Evolutionary conservation across 768 basidiomycete genomes (phyloP).

Genomic region (Myochromella boudieri): DNA sequence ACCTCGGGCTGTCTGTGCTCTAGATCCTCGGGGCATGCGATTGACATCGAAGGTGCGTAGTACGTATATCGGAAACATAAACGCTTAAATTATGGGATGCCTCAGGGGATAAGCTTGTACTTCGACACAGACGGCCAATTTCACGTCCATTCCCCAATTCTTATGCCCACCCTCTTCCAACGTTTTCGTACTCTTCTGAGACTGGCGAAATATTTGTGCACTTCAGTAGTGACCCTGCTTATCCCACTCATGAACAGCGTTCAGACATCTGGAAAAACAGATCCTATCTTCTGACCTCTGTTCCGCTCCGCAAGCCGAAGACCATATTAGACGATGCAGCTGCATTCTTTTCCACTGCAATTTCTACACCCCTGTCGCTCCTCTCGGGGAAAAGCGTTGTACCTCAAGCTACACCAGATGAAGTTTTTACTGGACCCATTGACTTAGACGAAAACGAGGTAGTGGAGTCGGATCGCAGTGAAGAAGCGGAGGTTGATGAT

Average conservation of each 20-base stretch:
- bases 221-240: constrained; percentile 65
- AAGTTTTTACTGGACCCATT: constrained; percentile 65
- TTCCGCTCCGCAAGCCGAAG: constrained; percentile 68
- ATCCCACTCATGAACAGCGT: constrained; percentile 38
- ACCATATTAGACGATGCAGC: constrained; percentile 73
- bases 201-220: constrained; percentile 60
- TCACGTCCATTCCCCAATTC: constrained; percentile 77
- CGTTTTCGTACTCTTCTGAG: constrained; percentile 55
- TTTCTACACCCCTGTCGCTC: constrained; percentile 58
- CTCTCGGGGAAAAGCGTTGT: constrained; percentile 38
- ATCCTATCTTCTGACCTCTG: constrained; percentile 60
- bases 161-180: constrained; percentile 76
- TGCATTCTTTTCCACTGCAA: constrained; percentile 58
- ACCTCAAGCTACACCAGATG: constrained; percentile 56
- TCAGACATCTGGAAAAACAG: constrained; percentile 57
- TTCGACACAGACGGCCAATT: constrained; percentile 76
- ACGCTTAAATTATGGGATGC: constrained; percentile 1
- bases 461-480: constrained; percentile 73
- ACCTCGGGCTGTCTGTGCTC: constrained; percentile 75
- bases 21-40: constrained; percentile 75
- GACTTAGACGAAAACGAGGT: constrained; percentile 79
- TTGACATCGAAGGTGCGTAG: constrained; percentile 79
- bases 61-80: background rate
- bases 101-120: constrained; percentile 62
- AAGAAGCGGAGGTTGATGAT: constrained; percentile 80